Evolutionary conservation across 495 filamentous ascomycete species (phyloP).

Genomic region (Tuber umbilicatum): DNA sequence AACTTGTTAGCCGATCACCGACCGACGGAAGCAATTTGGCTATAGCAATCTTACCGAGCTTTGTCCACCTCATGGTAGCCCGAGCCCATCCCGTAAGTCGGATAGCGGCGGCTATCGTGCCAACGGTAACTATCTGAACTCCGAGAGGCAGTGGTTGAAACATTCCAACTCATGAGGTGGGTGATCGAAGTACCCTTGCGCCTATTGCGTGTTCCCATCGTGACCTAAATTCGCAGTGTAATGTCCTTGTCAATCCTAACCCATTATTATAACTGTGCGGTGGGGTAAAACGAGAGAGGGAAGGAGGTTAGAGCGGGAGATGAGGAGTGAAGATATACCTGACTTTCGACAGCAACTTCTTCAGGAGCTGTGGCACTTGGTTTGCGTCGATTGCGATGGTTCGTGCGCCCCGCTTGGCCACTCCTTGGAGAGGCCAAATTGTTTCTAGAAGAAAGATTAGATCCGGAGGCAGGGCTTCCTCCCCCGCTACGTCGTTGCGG

Average conservation of each 20-base stretch:
- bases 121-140: constrained; percentile 46
- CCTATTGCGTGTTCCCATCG: constrained; percentile 76
- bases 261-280: not conserved
- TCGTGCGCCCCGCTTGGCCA: constrained; percentile 65
- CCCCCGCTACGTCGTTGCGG: constrained; percentile 58
- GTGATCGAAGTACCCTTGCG: constrained; percentile 95
- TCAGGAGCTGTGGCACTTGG: constrained; percentile 37
- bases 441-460: constrained; percentile 53
- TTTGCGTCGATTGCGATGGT: constrained; percentile 57
- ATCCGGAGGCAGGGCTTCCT: constrained; percentile 56
- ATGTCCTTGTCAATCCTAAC: not conserved
- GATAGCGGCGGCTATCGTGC: constrained; percentile 54
- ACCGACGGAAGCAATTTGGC: constrained; percentile 1
- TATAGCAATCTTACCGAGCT: constrained; percentile 54
- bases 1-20: constrained; percentile 17
- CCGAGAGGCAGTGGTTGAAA: constrained; percentile 68
- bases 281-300: constrained; percentile 33
- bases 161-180: constrained; percentile 85
- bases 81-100: constrained; percentile 79
- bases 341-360: constrained; percentile 15
- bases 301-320: constrained; percentile 4
- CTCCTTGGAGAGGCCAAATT: constrained; percentile 57
- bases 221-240: constrained; percentile 48
- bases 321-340: constrained; percentile 12
- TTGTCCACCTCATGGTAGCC: constrained; percentile 90